A percentile compares a stretch with the other conserved stretches of the same genome.
phyloP scores from a whole-genome alignment of 78 protist genomes.

The Dictyostelium citrinum region DNA sequence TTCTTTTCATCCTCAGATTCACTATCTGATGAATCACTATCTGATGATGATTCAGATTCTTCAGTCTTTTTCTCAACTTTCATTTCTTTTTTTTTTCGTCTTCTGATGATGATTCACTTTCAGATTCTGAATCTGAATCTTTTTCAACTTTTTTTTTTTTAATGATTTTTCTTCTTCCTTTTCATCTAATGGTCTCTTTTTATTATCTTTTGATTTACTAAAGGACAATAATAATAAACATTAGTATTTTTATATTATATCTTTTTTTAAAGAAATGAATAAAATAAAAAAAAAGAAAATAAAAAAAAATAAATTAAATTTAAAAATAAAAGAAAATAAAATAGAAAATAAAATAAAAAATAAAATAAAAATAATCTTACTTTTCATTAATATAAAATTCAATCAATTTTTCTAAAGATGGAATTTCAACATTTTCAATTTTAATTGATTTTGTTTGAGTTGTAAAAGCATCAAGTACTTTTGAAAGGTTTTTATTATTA shows the following conservation, averaged over 20 bases:
- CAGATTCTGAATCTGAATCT: constrained; percentile 3
- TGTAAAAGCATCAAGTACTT: not conserved
- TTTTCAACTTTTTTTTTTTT: not conserved
- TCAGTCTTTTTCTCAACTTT: not conserved
- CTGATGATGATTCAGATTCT: not conserved
- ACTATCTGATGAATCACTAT: not conserved
- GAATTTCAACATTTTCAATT: not conserved
- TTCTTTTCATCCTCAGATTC: not conserved
- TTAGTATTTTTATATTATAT: too few species aligned
- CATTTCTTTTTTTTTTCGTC: not conserved
- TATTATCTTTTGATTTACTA: not conserved
- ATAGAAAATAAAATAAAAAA: too few species aligned
- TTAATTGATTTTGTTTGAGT: not conserved
- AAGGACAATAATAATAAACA: too few species aligned
- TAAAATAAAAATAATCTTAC: not conserved
- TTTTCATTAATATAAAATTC: constrained; percentile 11
- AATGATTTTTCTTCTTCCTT: constrained; percentile 13
- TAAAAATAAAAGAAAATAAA: too few species aligned
- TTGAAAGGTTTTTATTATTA: not conserved
- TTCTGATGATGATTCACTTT: not conserved
- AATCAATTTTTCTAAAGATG: not conserved
- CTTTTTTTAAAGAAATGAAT: too few species aligned
- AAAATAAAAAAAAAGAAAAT: too few species aligned
- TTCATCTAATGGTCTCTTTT: constrained; percentile 12
- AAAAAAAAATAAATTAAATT: too few species aligned